Base-by-base conservation (phyloP, 2,329 filamentous ascomycete genomes). In the Clonostachys rosea region DNA sequence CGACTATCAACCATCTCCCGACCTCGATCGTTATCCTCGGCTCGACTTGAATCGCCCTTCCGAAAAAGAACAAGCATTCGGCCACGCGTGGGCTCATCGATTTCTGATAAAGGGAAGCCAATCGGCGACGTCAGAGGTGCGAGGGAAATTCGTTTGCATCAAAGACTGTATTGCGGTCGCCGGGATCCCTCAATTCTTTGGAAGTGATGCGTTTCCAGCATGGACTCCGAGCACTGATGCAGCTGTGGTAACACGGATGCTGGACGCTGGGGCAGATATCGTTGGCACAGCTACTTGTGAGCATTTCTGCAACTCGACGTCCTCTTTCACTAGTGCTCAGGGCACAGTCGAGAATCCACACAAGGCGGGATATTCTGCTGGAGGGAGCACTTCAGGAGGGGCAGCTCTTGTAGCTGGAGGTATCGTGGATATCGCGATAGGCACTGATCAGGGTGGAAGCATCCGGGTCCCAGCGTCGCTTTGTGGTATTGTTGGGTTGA, bases 121-220 rank as follows among this genome's bases (percentile, higher is more conserved):
- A 6, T 50, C 54, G 5, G 54, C 49, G 16, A 48, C 35, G 7
- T 44, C 40, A 5, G 34, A 45, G 5, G 48, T 75, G n/a, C 61
- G 51, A 45, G 72, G 69, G 0, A 79, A 73, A 44, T 71, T 67
- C 0, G 54, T 79, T 4, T 75, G 73, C 48, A 50, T 81, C 13
- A 81, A 81, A 54, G 78, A 81, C 51, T 76, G 75, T 33, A 73
- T 80, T 36, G 70, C 73, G 5, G 75, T 81, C 2, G 75, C 75
- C 2, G 73, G 70, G 0, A 73, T 81, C 2, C 76, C 77, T 0
- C 74, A 78, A 45, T 68, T 79, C 46, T 69, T 73, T 40, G 75
- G 78, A 1, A 79, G 70, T 40, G 71, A 78, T 50, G 69, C 70
- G 13, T 74, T 70, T 49, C 66, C 57, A 2, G 65, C 68, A 0